Base-by-base conservation (phyloP, 768 basidiomycete species). In the Suillus spraguei region DNA sequence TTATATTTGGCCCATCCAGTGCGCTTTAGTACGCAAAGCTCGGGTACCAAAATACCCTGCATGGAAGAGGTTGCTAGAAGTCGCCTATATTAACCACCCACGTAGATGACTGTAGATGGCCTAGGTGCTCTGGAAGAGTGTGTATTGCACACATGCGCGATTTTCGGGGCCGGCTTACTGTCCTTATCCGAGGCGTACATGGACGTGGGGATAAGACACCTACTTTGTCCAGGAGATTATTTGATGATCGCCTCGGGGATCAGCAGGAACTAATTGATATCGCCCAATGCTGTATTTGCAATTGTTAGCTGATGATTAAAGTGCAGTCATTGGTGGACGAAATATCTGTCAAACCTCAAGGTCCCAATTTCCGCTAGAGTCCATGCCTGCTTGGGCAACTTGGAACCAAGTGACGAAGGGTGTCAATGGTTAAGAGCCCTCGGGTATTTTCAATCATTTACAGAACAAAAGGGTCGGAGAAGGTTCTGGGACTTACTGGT, bases 401-500 rank as follows among this genome's bases (percentile, higher is more conserved):
- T 84, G 83, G 79, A 83, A 83, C 83, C 83, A 83, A 5, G 83
- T 81, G 17, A 79, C 79, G 28, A 22, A 81, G 82, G 49, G 46
- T 47, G 54, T 47, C 28, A 11, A 20, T 53, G 36, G 55, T 54
- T 5, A 36, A 38, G 22, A 14, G 36, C 36, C 22, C 1, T 36
- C 16, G 22, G 55, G 8, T 56, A 56, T 39, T 20, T 46, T 41
- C 22, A n/a, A 22, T 53, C 24, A 36, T 32, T 42, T 36, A 9
- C 24, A n/a, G 11, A 61, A 49, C 20, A 42, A 42, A 42, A 42
- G 14, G 44, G 32, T 17, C 5, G 8, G 16, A 32, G 70, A 66
- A 28, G 69, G 79, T n/a, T 78, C 77, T 3, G 80, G 81, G 36
- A 66, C 67, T 81, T 81, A 82, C 54, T 73, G n/a, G 68, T 1